A percentile compares a stretch with the other conserved stretches of the same genome.
phyloP scores from a whole-genome alignment of 1,139 yeast species.

The Entelexis sorbosivorans region DNA sequence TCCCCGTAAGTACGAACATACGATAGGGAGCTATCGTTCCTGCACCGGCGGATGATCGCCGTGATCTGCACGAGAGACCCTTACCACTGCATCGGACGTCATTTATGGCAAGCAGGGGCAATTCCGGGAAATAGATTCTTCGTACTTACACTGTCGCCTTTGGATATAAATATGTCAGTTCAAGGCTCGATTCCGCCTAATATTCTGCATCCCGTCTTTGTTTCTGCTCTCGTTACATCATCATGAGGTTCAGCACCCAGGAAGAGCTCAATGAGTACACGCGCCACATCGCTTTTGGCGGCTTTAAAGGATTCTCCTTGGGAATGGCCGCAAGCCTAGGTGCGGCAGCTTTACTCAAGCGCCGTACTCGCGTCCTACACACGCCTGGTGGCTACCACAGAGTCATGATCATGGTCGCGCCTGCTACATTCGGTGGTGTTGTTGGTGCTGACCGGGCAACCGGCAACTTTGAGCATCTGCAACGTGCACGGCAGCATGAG shows the following conservation, averaged over 20 bases:
- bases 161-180: not conserved
- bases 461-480: constrained; percentile 6
- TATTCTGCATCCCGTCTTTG: not conserved
- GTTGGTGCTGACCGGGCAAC: constrained; percentile 3
- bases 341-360: constrained; percentile 18
- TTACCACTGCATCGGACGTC: constrained; percentile 4
- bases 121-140: not conserved
- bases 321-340: constrained; percentile 48
- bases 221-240: not conserved
- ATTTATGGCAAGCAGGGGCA: not conserved
- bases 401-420: constrained; percentile 27
- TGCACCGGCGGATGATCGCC: not conserved
- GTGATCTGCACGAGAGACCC: constrained; percentile 2
- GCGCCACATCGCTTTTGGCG: constrained; percentile 43
- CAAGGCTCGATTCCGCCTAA: not conserved
- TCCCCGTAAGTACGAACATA: constrained; percentile 3
- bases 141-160: not conserved
- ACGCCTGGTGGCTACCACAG: constrained; percentile 22
- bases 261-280: constrained; percentile 58
- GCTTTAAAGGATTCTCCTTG: constrained; percentile 44
- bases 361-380: constrained; percentile 20
- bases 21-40: constrained; percentile 2
- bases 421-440: constrained; percentile 17
- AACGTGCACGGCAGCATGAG: constrained; percentile 9
- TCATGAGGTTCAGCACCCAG: constrained; percentile 55